Percentiles rank a stretch among this genome's conserved stretches.
phyloP scores from a whole-genome alignment of 768 basidiomycete species.

The Cystoderma amianthinum region DNA sequence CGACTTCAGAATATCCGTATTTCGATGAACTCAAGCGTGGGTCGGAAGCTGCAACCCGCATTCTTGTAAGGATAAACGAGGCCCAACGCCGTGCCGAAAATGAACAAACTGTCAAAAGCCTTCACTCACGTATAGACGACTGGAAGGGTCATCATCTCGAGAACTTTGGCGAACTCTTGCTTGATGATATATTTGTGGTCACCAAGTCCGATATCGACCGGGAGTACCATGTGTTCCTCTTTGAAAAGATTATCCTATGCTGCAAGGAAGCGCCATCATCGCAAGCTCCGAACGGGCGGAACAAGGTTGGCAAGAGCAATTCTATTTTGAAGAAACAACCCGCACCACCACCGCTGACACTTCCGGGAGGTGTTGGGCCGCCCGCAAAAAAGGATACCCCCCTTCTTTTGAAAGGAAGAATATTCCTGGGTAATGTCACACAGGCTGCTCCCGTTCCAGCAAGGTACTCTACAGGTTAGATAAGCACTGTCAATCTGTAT shows the following conservation, averaged over 20 bases:
- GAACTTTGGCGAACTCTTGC: constrained; percentile 89
- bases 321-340: constrained; percentile 85
- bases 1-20: constrained; percentile 54
- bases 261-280: constrained; percentile 88
- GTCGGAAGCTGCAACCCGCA: constrained; percentile 81
- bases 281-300: constrained; percentile 48
- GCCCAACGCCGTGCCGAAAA: constrained; percentile 91
- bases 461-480: constrained; percentile 57
- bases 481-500: constrained; percentile 5
- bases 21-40: constrained; percentile 81
- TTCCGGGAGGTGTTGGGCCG: constrained; percentile 46
- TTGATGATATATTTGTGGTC: constrained; percentile 94
- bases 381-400: constrained; percentile 73
- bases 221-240: constrained; percentile 98
- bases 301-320: constrained; percentile 77
- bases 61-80: constrained; percentile 95
- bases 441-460: constrained; percentile 59
- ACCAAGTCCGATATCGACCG: constrained; percentile 95
- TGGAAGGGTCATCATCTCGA: constrained; percentile 98
- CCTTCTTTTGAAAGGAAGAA: constrained; percentile 89
- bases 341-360: constrained; percentile 34
- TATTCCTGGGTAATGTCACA: constrained; percentile 95
- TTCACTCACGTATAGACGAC: constrained; percentile 85
- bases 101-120: constrained; percentile 79
- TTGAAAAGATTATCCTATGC: constrained; percentile 97